phyloP scores from a whole-genome alignment of 176 grass and related monocot genomes.

The Saccharum officinarum region DNA sequence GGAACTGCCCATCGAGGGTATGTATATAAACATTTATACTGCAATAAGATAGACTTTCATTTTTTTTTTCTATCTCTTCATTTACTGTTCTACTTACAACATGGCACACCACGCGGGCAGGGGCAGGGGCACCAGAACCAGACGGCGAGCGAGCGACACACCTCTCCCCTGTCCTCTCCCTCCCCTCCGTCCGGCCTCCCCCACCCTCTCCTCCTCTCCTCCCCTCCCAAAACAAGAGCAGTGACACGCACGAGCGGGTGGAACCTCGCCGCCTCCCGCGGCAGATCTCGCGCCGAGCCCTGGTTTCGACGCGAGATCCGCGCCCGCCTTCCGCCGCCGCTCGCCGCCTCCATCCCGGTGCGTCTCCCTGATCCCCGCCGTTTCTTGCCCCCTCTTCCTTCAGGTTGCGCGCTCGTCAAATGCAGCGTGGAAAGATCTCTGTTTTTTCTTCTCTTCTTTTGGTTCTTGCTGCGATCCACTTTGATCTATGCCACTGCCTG shows the following conservation, averaged over 20 bases:
- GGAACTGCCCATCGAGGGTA: no score
- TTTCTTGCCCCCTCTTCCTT: background rate
- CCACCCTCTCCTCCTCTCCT: no score
- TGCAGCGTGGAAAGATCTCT: background rate
- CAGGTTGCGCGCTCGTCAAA: background rate
- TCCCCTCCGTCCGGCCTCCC: background rate
- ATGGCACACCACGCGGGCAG: no score
- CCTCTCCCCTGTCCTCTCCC: background rate
- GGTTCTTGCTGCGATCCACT: background rate
- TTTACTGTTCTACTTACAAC: no score
- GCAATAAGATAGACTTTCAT: no score
- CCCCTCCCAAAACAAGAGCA: background rate
- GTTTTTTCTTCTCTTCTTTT: background rate
- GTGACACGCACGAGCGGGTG: background rate
- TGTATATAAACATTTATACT: no score
- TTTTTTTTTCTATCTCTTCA: no score
- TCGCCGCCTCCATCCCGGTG: conserved; percentile 25
- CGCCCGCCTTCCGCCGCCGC: background rate
- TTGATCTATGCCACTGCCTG: background rate
- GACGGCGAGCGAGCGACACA: background rate
- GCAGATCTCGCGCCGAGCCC: conserved; percentile 38
- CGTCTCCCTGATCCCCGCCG: background rate
- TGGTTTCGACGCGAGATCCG: conserved; percentile 22
- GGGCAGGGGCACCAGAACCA: background rate
- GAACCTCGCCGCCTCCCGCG: background rate